phyloP scores from a whole-genome alignment of 2,329 filamentous ascomycete genomes.

The Elsinoe australis region DNA sequence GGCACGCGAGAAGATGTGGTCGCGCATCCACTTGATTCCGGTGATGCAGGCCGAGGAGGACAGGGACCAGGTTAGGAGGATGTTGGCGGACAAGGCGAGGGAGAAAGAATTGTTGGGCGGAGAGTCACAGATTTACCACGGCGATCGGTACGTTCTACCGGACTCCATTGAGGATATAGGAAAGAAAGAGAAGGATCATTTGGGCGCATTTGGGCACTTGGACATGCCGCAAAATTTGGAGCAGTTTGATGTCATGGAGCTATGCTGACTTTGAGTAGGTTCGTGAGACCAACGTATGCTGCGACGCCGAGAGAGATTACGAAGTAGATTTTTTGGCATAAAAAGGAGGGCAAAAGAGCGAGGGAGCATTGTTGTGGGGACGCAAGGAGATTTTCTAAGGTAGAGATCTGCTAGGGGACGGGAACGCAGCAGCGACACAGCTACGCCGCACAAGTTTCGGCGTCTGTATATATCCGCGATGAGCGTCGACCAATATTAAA shows the following conservation, averaged over 20 bases:
- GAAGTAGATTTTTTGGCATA: constrained; percentile 38
- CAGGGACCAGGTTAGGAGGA: constrained; percentile 81
- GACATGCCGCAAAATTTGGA: no score
- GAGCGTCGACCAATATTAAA: no score
- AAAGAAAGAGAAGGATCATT: neutral
- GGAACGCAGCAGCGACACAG: neutral
- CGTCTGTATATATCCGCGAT: constrained; percentile 5
- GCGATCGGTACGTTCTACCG: constrained; percentile 62
- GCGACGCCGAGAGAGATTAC: constrained; percentile 56
- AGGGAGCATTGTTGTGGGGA: no score
- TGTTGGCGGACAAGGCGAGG: constrained; percentile 76
- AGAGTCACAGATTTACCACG: constrained; percentile 78
- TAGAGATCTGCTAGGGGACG: neutral
- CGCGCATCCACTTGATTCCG: constrained; percentile 87
- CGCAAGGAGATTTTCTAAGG: neutral
- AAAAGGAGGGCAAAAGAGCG: neutral
- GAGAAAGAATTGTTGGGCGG: constrained; percentile 86
- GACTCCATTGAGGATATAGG: neutral
- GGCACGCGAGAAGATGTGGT: constrained; percentile 96
- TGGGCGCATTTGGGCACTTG: no score
- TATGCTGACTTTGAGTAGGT: constrained; percentile 43
- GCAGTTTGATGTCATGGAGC: no score
- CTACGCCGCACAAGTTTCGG: neutral
- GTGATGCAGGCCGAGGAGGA: constrained; percentile 94
- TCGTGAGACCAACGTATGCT: constrained; percentile 72